These are phyloP conservation scores for Aureobasidium sp. DNA, from an alignment of 2,329 filamentous ascomycete genomes.

Conservation along the genomic window DNA sequence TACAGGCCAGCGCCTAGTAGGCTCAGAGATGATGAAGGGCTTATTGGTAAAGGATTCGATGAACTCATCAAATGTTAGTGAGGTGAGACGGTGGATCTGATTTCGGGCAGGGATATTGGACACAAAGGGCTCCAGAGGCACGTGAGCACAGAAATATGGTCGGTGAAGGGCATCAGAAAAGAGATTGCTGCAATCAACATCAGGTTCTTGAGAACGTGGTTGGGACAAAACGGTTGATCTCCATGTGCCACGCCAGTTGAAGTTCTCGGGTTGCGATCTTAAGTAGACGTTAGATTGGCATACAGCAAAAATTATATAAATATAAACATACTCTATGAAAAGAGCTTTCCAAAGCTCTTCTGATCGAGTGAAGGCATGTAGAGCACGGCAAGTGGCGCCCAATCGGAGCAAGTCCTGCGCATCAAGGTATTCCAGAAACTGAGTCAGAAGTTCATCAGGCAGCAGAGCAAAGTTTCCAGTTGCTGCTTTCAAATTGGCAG, in stretches of 20 bases:
- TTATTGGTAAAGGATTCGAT: conserved; percentile 65
- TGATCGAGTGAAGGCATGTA: conserved; percentile 75
- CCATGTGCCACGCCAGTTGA: conserved; percentile 78
- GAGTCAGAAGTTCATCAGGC: conserved; percentile 73
- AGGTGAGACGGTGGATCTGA: conserved; percentile 60
- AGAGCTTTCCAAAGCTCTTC: conserved; percentile 87
- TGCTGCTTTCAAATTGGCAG: conserved; percentile 57
- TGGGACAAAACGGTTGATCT: conserved; percentile 66
- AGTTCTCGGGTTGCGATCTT: conserved; percentile 40
- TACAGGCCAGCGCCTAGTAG: conserved; percentile 75
- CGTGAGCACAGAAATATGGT: conserved; percentile 82
- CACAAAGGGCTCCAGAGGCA: conserved; percentile 59
- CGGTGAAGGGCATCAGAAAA: conserved; percentile 88
- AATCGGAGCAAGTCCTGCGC: conserved; percentile 54
- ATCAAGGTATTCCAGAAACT: conserved; percentile 70
- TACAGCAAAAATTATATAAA: conserved; percentile 16
- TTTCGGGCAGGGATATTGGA: conserved; percentile 66
- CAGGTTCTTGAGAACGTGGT: conserved; percentile 45
- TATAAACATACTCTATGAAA: conserved; percentile 70
- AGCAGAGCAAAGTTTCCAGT: conserved; percentile 61
- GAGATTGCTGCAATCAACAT: conserved; percentile 66
- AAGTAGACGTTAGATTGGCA: conserved; percentile 14
- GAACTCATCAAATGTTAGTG: conserved; percentile 68
- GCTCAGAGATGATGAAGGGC: conserved; percentile 80
- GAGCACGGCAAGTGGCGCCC: conserved; percentile 72